A percentile compares a stretch with the other conserved stretches of the same genome.
phyloP scores from a whole-genome alignment of 345 rosid species.

The Linum tenue region DNA sequence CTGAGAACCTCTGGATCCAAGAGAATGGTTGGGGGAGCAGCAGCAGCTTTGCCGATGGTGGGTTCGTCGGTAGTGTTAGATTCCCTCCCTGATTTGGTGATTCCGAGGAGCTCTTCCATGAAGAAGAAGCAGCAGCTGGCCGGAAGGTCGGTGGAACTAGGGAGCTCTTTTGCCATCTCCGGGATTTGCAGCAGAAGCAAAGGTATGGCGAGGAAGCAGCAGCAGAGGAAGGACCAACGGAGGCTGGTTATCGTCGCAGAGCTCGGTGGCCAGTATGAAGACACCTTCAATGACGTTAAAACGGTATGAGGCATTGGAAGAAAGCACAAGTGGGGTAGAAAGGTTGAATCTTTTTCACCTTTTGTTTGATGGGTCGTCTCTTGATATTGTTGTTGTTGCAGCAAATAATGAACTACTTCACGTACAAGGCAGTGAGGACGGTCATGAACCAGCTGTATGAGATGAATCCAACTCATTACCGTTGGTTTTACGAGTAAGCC shows the following conservation, averaged over 20 bases:
- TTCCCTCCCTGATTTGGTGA: conserved; percentile 16
- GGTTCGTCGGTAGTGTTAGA: conserved; percentile 59
- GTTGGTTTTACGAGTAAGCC: conserved; percentile 84
- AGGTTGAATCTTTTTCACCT: not conserved
- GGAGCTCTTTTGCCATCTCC: conserved; percentile 36
- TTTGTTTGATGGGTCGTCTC: not conserved
- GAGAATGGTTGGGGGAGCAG: conserved; percentile 38
- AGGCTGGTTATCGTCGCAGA: conserved; percentile 38
- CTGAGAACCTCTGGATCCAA: not conserved
- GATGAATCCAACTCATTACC: conserved; percentile 88
- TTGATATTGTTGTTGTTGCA: conserved; percentile 21
- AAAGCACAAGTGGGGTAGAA: not conserved
- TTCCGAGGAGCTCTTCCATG: conserved; percentile 17
- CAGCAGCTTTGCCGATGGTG: conserved; percentile 42
- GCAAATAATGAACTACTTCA: conserved; percentile 79
- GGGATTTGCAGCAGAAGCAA: not conserved
- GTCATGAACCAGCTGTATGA: conserved; percentile 89
- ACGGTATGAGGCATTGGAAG: conserved; percentile 27
- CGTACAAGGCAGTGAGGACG: conserved; percentile 88
- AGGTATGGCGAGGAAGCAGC: conserved; percentile 10
- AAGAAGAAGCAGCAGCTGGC: conserved; percentile 30
- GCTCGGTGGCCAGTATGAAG: conserved; percentile 82
- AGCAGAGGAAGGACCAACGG: conserved; percentile 35
- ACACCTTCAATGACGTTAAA: conserved; percentile 73
- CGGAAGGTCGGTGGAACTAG: conserved; percentile 28